Percentiles rank a stretch among this genome's conserved stretches.
Conservation (phyloP, 768 basidiomycete genomes). For the Gloeostereum incarnatum region DNA sequence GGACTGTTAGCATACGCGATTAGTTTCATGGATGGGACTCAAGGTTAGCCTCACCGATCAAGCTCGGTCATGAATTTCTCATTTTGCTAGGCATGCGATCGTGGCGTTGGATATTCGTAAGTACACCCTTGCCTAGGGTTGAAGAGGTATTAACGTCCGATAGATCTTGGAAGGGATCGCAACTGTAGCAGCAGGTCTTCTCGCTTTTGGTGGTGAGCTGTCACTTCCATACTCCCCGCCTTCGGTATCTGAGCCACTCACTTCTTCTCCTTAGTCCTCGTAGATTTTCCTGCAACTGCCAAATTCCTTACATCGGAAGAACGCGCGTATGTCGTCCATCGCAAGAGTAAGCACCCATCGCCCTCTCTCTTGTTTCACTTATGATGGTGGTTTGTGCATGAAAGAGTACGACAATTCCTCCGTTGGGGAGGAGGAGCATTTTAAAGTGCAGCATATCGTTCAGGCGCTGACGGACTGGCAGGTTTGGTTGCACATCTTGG, state of each 20-base stretch:
- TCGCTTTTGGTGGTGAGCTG: slow-evolving; percentile 41
- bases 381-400: neutral
- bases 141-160: neutral
- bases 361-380: neutral
- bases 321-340: slow-evolving; percentile 41
- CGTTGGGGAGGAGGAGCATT: slow-evolving; percentile 53
- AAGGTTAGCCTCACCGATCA: too few relatives aligned
- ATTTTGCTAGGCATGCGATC: too few relatives aligned
- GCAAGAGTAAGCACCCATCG: slow-evolving; percentile 33
- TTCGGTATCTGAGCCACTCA: neutral
- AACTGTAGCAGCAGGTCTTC: slow-evolving; percentile 45
- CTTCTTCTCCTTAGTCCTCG: slow-evolving; percentile 30
- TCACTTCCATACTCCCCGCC: neutral
- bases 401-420: slow-evolving; percentile 47
- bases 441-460: slow-evolving; percentile 42
- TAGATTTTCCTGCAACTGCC: slow-evolving; percentile 54
- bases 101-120: slow-evolving; percentile 66
- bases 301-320: slow-evolving; percentile 54
- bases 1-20: slow-evolving; percentile 50
- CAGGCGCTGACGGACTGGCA: slow-evolving; percentile 59
- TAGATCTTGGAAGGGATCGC: slow-evolving; percentile 57
- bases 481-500: slow-evolving; percentile 46
- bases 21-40: slow-evolving; percentile 37
- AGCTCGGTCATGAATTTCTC: too few relatives aligned
- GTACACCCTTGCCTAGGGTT: slow-evolving; percentile 11